Conservation (phyloP, 2,329 filamentous ascomycete genomes). For the Monilinia polystroma region DNA sequence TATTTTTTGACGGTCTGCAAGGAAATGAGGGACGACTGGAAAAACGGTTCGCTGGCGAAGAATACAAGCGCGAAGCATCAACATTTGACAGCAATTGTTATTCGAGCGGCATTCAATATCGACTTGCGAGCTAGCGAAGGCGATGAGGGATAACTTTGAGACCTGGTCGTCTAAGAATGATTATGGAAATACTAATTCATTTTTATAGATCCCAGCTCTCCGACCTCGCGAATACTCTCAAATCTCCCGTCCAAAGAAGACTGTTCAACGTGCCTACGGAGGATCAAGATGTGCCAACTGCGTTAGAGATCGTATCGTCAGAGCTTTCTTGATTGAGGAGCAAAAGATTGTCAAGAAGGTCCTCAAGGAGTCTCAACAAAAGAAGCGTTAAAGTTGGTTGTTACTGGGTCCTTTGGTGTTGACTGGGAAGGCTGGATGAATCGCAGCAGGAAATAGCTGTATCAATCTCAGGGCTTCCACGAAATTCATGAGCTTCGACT, state of each 20-base stretch:
- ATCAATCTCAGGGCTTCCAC: constrained; percentile 39
- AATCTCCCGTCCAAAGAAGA: constrained; percentile 99
- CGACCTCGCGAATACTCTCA: constrained; percentile 96
- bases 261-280: constrained; percentile 96
- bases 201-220: constrained; percentile 80
- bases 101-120: neutral
- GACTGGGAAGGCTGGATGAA: constrained; percentile 40
- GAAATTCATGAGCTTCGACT: constrained; percentile 37
- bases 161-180: neutral
- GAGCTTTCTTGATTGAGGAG: constrained; percentile 99
- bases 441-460: constrained; percentile 40
- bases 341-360: constrained; percentile 99
- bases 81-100: neutral
- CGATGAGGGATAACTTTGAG: neutral
- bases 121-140: neutral
- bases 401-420: constrained; percentile 39
- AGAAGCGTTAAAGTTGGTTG: constrained; percentile 39
- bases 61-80: constrained; percentile 1
- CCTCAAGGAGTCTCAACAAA: constrained; percentile 93
- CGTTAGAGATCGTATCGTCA: constrained; percentile 95
- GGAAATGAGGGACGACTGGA: neutral
- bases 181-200: constrained; percentile 35
- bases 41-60: neutral
- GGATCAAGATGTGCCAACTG: constrained; percentile 98
- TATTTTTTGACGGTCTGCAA: constrained; percentile 17